Base-by-base conservation (phyloP, 768 basidiomycete species). In the Podaxis rugospora region DNA sequence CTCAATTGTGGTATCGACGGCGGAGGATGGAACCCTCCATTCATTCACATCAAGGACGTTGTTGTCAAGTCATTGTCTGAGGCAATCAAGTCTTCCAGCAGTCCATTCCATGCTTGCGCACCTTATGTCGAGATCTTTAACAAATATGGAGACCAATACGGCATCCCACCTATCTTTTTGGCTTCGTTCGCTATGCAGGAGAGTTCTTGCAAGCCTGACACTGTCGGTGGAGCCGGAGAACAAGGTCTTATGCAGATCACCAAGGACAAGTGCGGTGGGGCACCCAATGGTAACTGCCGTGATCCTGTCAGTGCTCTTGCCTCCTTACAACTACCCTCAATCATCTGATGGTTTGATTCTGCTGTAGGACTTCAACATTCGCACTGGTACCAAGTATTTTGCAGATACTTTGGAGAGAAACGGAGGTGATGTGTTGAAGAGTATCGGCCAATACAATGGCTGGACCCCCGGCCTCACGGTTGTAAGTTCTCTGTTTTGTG, bases 171-270 rank as follows among this genome's bases (percentile, higher is more conserved):
- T 6, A 91, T 94, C 69, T 75, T 95, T 64, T 72, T 95, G 39
- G 93, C 93, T 1, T 81, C 92, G 0, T 88, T 96, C 65, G 92
- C 93, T 35, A 88, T 96, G 87, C 93, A 95, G 71, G 95, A 96
- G 71, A 80, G 76, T 58, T 71, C 73, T 40, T 96, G 93, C 78
- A 86, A 88, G 65, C 80, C 86, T 1, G 61, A 73, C 14, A 82
- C 81, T 5, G 77, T 85, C 49, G 93, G 93, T 55, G 88, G 87
- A 14, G 90, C 78, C 21, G 90, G 92, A 47, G 93, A 94, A 71
- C 88, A 91, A 67, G 93, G 92, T 35, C 74, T 94, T 55, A 94
- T 94, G 92, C 92, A 95, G 71, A 78, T 95, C 64, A 89, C 89
- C 16, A 68, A 72, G 42, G 90, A 91, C 64, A 95, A 93, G 72